phyloP scores from a whole-genome alignment of 2,329 filamentous ascomycete genomes.

The Pestalotiopsis sp. region DNA sequence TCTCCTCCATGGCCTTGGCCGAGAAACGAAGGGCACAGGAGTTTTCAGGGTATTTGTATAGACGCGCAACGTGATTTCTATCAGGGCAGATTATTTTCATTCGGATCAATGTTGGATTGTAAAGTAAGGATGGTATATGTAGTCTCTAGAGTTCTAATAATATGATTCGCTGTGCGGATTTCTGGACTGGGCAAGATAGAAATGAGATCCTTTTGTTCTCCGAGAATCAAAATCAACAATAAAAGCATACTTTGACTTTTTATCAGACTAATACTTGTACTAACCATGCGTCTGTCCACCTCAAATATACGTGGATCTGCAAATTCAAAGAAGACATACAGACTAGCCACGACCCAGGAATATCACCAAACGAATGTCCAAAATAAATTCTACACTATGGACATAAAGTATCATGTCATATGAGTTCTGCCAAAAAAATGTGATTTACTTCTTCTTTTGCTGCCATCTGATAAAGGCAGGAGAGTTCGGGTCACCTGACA shows the following conservation, averaged over 20 bases:
- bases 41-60: not conserved
- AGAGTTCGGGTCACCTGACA: conserved; percentile 12
- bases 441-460: not conserved
- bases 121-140: too few species aligned
- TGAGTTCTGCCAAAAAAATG: not conserved
- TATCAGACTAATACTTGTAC: too few species aligned
- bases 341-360: not conserved
- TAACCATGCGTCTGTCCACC: too few species aligned
- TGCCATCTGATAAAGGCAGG: not conserved
- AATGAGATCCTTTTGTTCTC: too few species aligned
- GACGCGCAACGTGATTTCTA: too few species aligned
- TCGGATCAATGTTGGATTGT: too few species aligned
- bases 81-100: too few species aligned
- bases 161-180: too few species aligned
- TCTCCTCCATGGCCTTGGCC: not conserved
- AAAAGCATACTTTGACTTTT: too few species aligned
- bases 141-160: too few species aligned
- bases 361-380: not conserved
- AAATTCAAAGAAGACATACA: not conserved
- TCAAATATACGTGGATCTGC: not conserved
- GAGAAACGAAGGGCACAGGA: not conserved
- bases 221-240: too few species aligned
- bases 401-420: not conserved
- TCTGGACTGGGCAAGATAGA: too few species aligned
- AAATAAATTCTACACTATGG: not conserved